Evolutionary conservation across 345 rosid species (phyloP), one percentile per base, ranked within the genome.

Genomic region (Eutrema yunnanense): DNA sequence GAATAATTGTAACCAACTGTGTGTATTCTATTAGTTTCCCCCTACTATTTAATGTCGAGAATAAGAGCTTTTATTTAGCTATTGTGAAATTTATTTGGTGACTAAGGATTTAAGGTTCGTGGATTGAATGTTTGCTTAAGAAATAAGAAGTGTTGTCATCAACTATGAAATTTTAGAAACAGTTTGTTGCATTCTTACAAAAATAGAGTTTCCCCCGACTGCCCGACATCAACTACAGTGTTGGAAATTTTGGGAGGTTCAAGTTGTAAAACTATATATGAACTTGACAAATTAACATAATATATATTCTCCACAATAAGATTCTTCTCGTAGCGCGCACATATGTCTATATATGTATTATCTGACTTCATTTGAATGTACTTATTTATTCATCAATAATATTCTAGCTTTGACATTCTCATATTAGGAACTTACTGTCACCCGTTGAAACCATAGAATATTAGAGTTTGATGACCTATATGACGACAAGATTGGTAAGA

Each of bases 321-420:
- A 58, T 47, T 57, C 47, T 58, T n/a, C 13, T 56, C 57, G n/a
- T 29, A 58, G 40, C 27, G 26, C 53, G 43, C 43, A 50, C 11
- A 43, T 1, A 55, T 32, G 26, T 55, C 53, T 13, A 33, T 22
- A 8, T 52, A 29, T 40, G 8, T 14, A 22, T 9, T 29, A 16
- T n/a, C 29, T 73, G 7, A 36, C 57, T 34, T 54, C 6, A 73
- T 73, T 36, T 55, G 57, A 44, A 54, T 63, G 38, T 34, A 63
- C 30, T 43, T 54, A 54, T 56, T 6, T 11, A 55, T 73, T 3
- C 36, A 34, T 6, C 7, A 19, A 26, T 36, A 43, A 63, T 53
- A 58, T 53, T 62, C 10, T 64, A 44, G 32, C 47, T 22, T 63
- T 73, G 65, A 65, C 71, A 56, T 65, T 65, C 47, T 62, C 38